Percentiles rank a stretch among this genome's conserved stretches.
These are phyloP conservation scores for Colletotrichum spaethianum DNA, from an alignment of 2,329 filamentous ascomycete genomes.

Conservation along the genomic window DNA sequence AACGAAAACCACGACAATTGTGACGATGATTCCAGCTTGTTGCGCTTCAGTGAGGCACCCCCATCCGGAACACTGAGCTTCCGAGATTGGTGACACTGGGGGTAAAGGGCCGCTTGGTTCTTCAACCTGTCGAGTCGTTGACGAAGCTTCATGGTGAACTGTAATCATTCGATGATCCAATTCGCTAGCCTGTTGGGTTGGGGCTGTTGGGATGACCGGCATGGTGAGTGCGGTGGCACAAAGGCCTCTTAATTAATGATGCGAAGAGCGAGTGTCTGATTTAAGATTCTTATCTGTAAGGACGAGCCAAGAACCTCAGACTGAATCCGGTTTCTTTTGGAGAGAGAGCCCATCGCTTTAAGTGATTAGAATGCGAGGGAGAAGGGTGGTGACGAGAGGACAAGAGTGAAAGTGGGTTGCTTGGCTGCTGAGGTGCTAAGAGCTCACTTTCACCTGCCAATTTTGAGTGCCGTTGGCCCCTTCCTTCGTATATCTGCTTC, in stretches of 20 bases:
- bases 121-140: constrained; percentile 12
- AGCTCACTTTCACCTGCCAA: neutral
- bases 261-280: neutral
- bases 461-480: neutral
- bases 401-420: neutral
- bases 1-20: constrained; percentile 49
- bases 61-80: constrained; percentile 52
- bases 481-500: neutral
- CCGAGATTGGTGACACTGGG: neutral
- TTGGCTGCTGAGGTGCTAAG: neutral
- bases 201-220: neutral
- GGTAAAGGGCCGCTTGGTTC: constrained; percentile 18
- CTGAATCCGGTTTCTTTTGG: too few relatives aligned
- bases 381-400: neutral
- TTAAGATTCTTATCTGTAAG: neutral
- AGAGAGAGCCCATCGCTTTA: too few relatives aligned
- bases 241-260: neutral
- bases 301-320: neutral
- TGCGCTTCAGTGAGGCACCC: constrained; percentile 55
- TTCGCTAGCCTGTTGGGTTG: too few relatives aligned
- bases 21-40: constrained; percentile 58
- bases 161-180: neutral
- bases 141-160: too few relatives aligned
- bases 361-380: neutral
- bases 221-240: neutral